phyloP scores from a whole-genome alignment of 176 grass and related monocot genomes.

The Metroxylon sagu region DNA sequence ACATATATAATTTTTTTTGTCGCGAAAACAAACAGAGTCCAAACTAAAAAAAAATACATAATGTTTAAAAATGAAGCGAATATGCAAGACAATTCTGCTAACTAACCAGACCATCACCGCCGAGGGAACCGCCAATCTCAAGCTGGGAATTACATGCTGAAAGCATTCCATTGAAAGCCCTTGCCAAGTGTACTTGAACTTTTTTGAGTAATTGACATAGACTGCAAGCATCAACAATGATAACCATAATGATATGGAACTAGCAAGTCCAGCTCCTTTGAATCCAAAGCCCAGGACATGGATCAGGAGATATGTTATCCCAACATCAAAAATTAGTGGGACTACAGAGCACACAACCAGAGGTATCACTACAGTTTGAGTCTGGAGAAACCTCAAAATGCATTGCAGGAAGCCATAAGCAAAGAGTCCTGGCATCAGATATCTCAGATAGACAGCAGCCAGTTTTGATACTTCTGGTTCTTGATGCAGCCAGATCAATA shows the following conservation, averaged over 20 bases:
- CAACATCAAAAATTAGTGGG: constrained; percentile 47
- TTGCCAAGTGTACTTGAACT: constrained; percentile 49
- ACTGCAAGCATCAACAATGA: constrained; percentile 45
- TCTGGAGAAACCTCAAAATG: constrained; percentile 72
- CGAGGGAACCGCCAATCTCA: constrained; percentile 72
- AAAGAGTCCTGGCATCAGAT: constrained; percentile 49
- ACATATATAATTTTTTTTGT: too few species aligned
- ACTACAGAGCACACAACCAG: constrained; percentile 58
- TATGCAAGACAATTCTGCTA: too few species aligned
- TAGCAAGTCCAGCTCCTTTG: constrained; percentile 43
- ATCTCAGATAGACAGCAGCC: constrained; percentile 42
- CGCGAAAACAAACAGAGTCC: too few species aligned
- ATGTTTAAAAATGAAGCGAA: too few species aligned
- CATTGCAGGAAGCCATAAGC: constrained; percentile 62
- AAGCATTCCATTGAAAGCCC: constrained; percentile 62
- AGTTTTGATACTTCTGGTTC: constrained; percentile 46
- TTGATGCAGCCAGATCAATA: constrained; percentile 52
- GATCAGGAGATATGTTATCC: constrained; percentile 37
- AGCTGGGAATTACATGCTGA: constrained; percentile 41
- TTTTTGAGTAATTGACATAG: constrained; percentile 37
- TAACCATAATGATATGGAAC: constrained; percentile 24
- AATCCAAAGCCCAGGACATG: constrained; percentile 52
- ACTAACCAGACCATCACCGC: constrained; percentile 93
- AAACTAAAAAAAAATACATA: too few species aligned
- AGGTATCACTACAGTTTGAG: constrained; percentile 47